Conservation (phyloP, 176 grass and related monocot species). For the Cenchrus purpureus region DNA sequence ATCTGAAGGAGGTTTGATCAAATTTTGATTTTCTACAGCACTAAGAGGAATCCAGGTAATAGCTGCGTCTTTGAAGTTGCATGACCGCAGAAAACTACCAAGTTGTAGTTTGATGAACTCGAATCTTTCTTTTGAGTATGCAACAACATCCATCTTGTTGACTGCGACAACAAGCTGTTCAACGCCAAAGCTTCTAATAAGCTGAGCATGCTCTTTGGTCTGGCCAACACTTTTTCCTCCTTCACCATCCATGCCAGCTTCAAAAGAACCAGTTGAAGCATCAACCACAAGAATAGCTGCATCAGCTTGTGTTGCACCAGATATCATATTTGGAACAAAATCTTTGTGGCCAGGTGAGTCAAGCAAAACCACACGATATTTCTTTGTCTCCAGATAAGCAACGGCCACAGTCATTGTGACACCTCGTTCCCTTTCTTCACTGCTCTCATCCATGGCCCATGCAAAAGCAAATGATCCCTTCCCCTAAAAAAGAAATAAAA, state of each 20-base stretch:
- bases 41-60: slow-evolving; percentile 92
- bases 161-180: slow-evolving; percentile 90
- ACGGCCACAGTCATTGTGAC: slow-evolving; percentile 97
- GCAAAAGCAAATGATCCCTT: slow-evolving; percentile 98
- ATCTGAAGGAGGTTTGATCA: slow-evolving; percentile 71
- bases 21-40: slow-evolving; percentile 87
- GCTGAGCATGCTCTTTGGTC: slow-evolving; percentile 95
- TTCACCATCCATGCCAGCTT: slow-evolving; percentile 92
- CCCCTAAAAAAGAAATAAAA: slow-evolving; percentile 54
- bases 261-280: slow-evolving; percentile 91
- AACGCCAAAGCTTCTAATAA: slow-evolving; percentile 94
- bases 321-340: slow-evolving; percentile 99
- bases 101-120: slow-evolving; percentile 86
- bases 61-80: slow-evolving; percentile 84
- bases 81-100: slow-evolving; percentile 70
- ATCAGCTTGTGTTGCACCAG: slow-evolving; percentile 97
- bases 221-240: slow-evolving; percentile 79
- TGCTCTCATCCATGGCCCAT: slow-evolving; percentile 98
- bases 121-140: slow-evolving; percentile 87
- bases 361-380: slow-evolving; percentile 84
- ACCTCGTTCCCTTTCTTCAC: slow-evolving; percentile 95
- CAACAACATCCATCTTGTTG: slow-evolving; percentile 95
- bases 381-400: slow-evolving; percentile 89
- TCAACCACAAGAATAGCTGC: slow-evolving; percentile 94
- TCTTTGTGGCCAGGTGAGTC: slow-evolving; percentile 98